Conservation (phyloP, 257 asterid genomes). For the Ocimum tenuiflorum region DNA sequence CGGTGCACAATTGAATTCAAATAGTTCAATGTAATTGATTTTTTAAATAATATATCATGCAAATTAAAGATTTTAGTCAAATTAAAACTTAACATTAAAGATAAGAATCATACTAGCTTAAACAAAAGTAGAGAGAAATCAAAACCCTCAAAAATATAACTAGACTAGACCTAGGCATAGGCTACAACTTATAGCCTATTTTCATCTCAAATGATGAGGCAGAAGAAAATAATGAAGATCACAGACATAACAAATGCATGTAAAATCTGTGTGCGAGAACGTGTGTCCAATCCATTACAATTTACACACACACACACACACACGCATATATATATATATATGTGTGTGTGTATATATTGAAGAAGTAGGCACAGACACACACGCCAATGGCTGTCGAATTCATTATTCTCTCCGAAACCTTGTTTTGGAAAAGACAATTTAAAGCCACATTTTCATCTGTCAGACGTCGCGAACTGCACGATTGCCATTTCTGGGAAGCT, state of each 20-base stretch:
- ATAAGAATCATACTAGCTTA: too few species aligned
- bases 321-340: too few species aligned
- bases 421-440: constrained; percentile 9
- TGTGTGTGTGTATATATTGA: too few species aligned
- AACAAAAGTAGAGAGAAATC: neutral
- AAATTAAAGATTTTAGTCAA: too few species aligned
- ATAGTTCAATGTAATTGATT: too few species aligned
- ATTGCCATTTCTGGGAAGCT: constrained; percentile 7
- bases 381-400: constrained; percentile 15
- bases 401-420: constrained; percentile 6
- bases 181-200: neutral
- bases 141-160: neutral
- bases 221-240: neutral
- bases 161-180: neutral
- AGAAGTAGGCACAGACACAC: constrained; percentile 15
- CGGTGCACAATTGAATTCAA: too few species aligned
- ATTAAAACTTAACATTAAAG: too few species aligned
- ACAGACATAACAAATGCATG: neutral
- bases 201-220: neutral
- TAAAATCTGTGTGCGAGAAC: neutral
- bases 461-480: neutral
- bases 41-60: too few species aligned
- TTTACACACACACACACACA: too few species aligned
- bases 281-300: neutral
- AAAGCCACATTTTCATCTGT: constrained; percentile 5